Percentiles rank a stretch among this genome's conserved stretches.
Conservation (phyloP, 164 flowering plant genomes). For the Aristolochia californica region DNA sequence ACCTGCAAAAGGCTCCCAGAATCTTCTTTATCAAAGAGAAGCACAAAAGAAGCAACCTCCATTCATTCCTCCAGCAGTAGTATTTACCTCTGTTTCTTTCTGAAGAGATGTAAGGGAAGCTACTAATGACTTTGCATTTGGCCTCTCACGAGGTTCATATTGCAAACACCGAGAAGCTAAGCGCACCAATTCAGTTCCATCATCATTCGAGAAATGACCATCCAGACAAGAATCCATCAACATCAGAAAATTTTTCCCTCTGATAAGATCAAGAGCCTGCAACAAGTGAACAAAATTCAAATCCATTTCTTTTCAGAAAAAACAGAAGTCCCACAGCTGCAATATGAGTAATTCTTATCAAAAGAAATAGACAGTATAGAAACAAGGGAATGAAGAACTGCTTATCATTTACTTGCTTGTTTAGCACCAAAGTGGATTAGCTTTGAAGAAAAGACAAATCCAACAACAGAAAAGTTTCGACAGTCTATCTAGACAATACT, state of each 20-base stretch:
- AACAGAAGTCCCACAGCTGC: background rate
- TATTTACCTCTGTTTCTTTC: conserved; percentile 9
- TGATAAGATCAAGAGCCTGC: conserved; percentile 18
- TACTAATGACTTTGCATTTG: conserved; percentile 14
- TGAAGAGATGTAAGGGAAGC: conserved; percentile 15
- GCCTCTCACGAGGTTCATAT: conserved; percentile 19
- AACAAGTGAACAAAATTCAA: background rate
- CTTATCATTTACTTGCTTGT: no score
- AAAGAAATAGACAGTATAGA: background rate
- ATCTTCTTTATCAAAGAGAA: background rate
- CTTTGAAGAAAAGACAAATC: no score
- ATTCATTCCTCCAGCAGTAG: background rate
- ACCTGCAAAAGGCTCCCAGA: conserved; percentile 28
- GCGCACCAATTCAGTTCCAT: conserved; percentile 19
- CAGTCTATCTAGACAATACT: no score
- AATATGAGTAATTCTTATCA: no score
- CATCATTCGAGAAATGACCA: conserved; percentile 17
- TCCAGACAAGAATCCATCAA: conserved; percentile 19
- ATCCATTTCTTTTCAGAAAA: background rate
- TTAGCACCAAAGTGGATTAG: no score
- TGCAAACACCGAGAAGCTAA: conserved; percentile 20
- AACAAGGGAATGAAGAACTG: background rate
- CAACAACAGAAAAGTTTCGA: no score
- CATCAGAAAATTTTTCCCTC: conserved; percentile 14
- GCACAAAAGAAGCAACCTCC: background rate